These are phyloP conservation scores for Ettlia oleoabundans DNA, from an alignment of 139 green algal species.

Conservation along the genomic window DNA sequence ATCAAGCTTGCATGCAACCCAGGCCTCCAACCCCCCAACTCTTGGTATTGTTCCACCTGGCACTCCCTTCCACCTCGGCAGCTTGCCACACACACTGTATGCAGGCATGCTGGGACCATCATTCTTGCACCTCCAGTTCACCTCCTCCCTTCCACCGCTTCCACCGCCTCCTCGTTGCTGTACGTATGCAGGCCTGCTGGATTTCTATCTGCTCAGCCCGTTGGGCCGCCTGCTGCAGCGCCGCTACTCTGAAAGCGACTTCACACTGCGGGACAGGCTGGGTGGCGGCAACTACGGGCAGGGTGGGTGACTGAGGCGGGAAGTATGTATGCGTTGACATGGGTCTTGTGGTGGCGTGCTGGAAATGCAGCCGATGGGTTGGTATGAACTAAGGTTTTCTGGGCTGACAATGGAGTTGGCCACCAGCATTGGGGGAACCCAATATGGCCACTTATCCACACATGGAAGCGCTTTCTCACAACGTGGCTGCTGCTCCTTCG, in stretches of 20 bases:
- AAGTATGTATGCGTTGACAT: background rate
- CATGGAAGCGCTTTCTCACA: too few relatives aligned
- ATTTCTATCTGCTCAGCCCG: conserved; percentile 81
- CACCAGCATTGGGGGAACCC: too few relatives aligned
- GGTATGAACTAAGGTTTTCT: background rate
- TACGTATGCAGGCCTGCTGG: conserved; percentile 73
- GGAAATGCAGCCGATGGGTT: background rate
- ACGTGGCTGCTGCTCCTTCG: background rate
- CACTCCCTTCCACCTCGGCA: too few relatives aligned
- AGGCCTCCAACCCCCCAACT: too few relatives aligned
- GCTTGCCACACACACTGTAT: too few relatives aligned
- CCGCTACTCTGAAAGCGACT: conserved; percentile 56
- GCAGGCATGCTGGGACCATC: too few relatives aligned
- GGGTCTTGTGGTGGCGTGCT: background rate
- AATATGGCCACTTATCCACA: too few relatives aligned
- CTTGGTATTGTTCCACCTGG: too few relatives aligned
- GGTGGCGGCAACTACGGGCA: conserved; percentile 93
- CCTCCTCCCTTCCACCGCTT: background rate
- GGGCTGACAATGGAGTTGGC: too few relatives aligned
- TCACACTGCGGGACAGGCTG: conserved; percentile 69
- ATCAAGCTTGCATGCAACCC: too few relatives aligned
- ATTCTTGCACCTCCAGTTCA: background rate
- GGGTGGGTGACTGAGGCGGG: background rate
- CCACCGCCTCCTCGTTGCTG: too few relatives aligned
- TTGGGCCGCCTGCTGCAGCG: conserved; percentile 49